Conservation (phyloP, 2,329 filamentous ascomycete genomes). For the Botrytis hyacinthi region DNA sequence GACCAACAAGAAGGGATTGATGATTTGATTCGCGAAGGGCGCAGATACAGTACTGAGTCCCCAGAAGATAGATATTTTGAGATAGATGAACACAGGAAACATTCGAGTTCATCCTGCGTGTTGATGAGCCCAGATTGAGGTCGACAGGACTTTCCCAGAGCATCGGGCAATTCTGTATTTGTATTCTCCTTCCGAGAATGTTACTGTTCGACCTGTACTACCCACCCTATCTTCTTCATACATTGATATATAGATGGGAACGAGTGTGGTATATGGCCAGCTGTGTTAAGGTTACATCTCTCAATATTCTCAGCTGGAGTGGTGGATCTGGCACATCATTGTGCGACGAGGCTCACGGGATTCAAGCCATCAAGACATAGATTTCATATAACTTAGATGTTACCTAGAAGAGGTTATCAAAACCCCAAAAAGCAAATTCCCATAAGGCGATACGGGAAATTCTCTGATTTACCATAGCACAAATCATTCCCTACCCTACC, state of each 20-base stretch:
- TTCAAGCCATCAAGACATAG: neutral
- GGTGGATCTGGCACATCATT: neutral
- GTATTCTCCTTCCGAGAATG: neutral
- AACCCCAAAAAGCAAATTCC: neutral
- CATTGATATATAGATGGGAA: neutral
- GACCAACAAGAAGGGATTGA: neutral
- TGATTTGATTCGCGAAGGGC: neutral
- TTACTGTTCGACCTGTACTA: neutral
- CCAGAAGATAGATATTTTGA: neutral
- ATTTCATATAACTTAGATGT: neutral
- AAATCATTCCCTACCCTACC: neutral
- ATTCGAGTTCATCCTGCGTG: neutral
- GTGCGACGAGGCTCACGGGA: neutral
- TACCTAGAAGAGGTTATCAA: neutral
- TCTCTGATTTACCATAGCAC: neutral
- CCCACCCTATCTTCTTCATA: neutral
- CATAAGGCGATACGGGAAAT: neutral
- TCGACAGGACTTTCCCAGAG: neutral
- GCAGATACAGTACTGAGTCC: neutral
- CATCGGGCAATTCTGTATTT: neutral
- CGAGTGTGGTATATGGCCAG: neutral
- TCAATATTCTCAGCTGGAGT: neutral
- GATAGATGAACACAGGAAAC: neutral
- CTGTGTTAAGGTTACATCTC: neutral
- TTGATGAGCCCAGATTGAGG: neutral